Conservation (phyloP, 192 early-diverging fungal genomes). For the Allomyces javanicus region DNA sequence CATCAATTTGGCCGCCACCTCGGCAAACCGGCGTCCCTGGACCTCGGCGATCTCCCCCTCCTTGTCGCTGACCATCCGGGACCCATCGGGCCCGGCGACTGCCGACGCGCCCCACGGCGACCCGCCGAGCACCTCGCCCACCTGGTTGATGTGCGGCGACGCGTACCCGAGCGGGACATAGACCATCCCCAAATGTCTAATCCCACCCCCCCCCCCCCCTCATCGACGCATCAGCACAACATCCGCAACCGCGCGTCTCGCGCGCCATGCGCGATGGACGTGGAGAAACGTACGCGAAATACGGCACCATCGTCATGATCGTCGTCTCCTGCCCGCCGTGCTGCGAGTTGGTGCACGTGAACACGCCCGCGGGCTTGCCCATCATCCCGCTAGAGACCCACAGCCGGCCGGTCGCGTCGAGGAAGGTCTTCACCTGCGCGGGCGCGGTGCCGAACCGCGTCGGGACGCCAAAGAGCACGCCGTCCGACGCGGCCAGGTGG, state of each 20-base stretch:
- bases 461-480: conserved; percentile 12
- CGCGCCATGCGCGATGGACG: too few relatives aligned
- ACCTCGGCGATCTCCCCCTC: conserved; percentile 37
- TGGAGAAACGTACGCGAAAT: conserved; percentile 57
- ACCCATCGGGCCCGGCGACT: conserved; percentile 42
- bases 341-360: conserved; percentile 52
- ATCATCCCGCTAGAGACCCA: conserved; percentile 7
- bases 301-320: conserved; percentile 37
- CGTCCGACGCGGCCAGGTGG: conserved; percentile 3
- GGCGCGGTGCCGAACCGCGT: conserved; percentile 13
- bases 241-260: too few relatives aligned
- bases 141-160: conserved; percentile 27
- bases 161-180: conserved; percentile 53
- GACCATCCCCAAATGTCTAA: conserved; percentile 26
- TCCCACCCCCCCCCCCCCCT: too few relatives aligned
- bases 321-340: conserved; percentile 69
- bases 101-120: conserved; percentile 47
- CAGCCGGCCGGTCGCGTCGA: conserved; percentile 11
- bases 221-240: too few relatives aligned
- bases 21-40: conserved; percentile 40
- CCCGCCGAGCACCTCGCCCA: conserved; percentile 45
- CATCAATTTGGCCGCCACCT: conserved; percentile 10
- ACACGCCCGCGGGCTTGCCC: conserved; percentile 37
- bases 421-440: conserved; percentile 12
- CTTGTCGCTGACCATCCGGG: conserved; percentile 26